These are phyloP conservation scores for Papiliotrema nemorosa DNA, from an alignment of 1,284 basidiomycete species.

Conservation along the genomic window DNA sequence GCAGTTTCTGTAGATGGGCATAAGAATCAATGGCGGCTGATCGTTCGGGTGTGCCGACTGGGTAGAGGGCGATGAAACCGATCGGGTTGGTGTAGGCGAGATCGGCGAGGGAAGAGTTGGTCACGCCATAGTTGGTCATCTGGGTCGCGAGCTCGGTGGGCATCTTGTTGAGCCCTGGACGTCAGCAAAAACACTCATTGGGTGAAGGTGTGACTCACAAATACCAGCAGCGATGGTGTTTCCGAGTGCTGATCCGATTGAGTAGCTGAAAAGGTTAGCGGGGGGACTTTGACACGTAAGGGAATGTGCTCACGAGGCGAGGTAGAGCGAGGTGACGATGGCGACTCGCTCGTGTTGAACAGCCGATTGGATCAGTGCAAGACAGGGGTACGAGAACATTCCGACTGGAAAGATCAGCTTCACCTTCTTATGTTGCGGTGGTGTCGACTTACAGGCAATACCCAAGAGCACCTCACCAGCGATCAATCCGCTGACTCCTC, in stretches of 20 bases:
- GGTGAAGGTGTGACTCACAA: conserved; percentile 19
- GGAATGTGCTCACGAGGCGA: conserved; percentile 33
- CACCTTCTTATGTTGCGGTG: background rate
- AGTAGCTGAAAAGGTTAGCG: conserved; percentile 25
- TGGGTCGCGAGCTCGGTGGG: conserved; percentile 18
- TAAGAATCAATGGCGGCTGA: conserved; percentile 37
- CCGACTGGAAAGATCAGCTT: conserved; percentile 10
- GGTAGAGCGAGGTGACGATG: conserved; percentile 48
- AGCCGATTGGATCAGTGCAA: conserved; percentile 47
- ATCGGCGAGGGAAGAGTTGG: conserved; percentile 39
- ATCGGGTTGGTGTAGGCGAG: conserved; percentile 44
- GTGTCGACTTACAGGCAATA: conserved; percentile 28
- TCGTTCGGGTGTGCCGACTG: conserved; percentile 42
- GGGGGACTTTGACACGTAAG: background rate
- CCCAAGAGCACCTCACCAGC: conserved; percentile 50
- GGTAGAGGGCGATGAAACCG: conserved; percentile 35
- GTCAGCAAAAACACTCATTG: background rate
- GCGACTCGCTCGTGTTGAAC: conserved; percentile 49
- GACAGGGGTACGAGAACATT: conserved; percentile 49
- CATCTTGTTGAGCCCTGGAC: conserved; percentile 19
- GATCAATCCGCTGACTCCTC: conserved; percentile 45
- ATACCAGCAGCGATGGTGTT: conserved; percentile 50
- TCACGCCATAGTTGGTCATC: conserved; percentile 17
- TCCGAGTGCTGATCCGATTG: conserved; percentile 47
- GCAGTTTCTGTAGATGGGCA: conserved; percentile 35